Evolutionary conservation across 495 filamentous ascomycete genomes (phyloP).

Genomic region (Platismatia glauca): DNA sequence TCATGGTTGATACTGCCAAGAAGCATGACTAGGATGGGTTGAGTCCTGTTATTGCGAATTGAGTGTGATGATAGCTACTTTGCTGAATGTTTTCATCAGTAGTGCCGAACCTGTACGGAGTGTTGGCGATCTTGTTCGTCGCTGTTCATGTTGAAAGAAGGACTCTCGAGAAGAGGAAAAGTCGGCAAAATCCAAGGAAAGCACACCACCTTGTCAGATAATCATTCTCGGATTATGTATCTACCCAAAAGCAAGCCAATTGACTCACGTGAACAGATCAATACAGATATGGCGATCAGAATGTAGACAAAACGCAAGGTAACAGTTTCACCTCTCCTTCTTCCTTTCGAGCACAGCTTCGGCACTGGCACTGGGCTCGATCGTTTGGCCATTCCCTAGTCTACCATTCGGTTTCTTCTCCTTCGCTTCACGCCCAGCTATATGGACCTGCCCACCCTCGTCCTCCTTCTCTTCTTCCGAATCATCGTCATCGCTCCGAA

Average conservation of each 20-base stretch:
- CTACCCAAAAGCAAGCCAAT: neutral
- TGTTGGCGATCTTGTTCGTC: neutral
- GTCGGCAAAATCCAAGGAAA: neutral
- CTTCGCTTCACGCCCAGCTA: neutral
- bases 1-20: neutral
- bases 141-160: too few species aligned
- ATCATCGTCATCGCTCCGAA: constrained; percentile 54
- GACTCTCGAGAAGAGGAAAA: neutral
- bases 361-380: constrained; percentile 4
- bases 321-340: constrained; percentile 11
- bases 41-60: neutral
- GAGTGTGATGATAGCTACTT: neutral
- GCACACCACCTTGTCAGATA: neutral
- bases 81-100: neutral
- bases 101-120: neutral
- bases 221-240: neutral
- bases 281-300: neutral
- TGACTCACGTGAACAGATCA: neutral
- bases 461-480: constrained; percentile 29
- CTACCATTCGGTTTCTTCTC: constrained; percentile 10
- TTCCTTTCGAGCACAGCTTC: constrained; percentile 14
- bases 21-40: neutral
- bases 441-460: constrained; percentile 1
- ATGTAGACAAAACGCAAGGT: neutral
- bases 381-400: constrained; percentile 7